These are phyloP conservation scores for Craterostigma plantagineum DNA, from an alignment of 257 asterid genomes.

Conservation along the genomic window DNA sequence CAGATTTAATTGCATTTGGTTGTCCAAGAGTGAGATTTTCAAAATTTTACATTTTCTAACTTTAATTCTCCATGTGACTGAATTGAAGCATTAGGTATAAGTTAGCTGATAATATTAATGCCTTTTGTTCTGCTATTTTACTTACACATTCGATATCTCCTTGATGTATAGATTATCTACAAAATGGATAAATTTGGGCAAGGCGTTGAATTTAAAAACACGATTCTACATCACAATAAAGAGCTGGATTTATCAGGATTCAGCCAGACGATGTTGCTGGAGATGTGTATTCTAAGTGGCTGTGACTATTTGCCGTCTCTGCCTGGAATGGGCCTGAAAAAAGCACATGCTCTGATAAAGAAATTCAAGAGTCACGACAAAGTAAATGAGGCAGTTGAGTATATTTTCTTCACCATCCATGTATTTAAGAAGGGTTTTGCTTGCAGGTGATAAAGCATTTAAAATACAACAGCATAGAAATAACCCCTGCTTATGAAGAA, in stretches of 20 bases:
- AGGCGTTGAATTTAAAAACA: slow-evolving; percentile 64
- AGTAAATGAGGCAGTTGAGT: slow-evolving; percentile 17
- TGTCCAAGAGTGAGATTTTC: slow-evolving; percentile 77
- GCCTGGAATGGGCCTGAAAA: slow-evolving; percentile 95
- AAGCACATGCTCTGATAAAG: slow-evolving; percentile 67
- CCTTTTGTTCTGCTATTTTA: not conserved
- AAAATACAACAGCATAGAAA: slow-evolving; percentile 41
- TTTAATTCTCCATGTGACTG: too few species aligned
- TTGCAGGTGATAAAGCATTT: slow-evolving; percentile 83
- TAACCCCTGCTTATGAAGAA: slow-evolving; percentile 63
- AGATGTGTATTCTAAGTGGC: slow-evolving; percentile 95
- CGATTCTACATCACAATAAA: slow-evolving; percentile 48
- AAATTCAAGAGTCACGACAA: slow-evolving; percentile 53
- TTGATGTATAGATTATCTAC: slow-evolving; percentile 65
- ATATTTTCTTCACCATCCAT: slow-evolving; percentile 8
- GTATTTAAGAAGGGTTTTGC: slow-evolving; percentile 1
- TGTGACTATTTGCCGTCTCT: slow-evolving; percentile 87
- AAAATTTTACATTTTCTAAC: slow-evolving; percentile 4
- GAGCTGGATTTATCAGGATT: slow-evolving; percentile 62
- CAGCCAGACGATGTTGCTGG: slow-evolving; percentile 77
- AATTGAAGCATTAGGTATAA: not conserved
- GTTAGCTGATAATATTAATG: not conserved
- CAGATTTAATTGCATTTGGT: slow-evolving; percentile 85
- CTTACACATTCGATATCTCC: slow-evolving; percentile 8
- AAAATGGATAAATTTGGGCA: slow-evolving; percentile 98